Conservation (phyloP, 805 yeast species). For the Barnettozyma pratensis region DNA sequence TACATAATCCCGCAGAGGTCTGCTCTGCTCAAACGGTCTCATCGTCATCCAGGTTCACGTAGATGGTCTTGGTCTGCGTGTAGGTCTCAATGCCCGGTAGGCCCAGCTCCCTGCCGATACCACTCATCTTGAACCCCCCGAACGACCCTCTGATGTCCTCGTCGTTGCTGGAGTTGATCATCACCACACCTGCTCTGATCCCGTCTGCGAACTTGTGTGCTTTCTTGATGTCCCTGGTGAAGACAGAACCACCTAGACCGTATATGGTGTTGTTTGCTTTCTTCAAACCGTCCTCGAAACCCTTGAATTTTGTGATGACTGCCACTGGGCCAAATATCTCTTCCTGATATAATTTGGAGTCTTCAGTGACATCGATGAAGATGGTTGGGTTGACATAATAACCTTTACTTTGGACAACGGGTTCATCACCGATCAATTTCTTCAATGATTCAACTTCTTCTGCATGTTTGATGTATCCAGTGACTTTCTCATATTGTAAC, state of each 20-base stretch:
- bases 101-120: slow-evolving; percentile 79
- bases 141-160: slow-evolving; percentile 65
- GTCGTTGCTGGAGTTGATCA: slow-evolving; percentile 66
- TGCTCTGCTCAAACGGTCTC: slow-evolving; percentile 2
- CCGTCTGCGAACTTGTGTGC: slow-evolving; percentile 62
- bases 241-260: slow-evolving; percentile 81
- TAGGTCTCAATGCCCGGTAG: slow-evolving; percentile 65
- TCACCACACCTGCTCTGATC: slow-evolving; percentile 62
- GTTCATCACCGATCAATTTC: slow-evolving; percentile 36
- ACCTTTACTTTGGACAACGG: slow-evolving; percentile 36
- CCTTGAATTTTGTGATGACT: slow-evolving; percentile 55
- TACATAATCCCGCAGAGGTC: too few relatives aligned
- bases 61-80: slow-evolving; percentile 73
- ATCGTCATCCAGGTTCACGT: slow-evolving; percentile 53
- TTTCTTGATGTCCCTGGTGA: slow-evolving; percentile 58
- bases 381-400: slow-evolving; percentile 72
- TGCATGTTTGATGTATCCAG: slow-evolving; percentile 39
- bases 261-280: slow-evolving; percentile 70
- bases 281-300: slow-evolving; percentile 62
- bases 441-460: slow-evolving; percentile 44
- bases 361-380: slow-evolving; percentile 62
- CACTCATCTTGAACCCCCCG: slow-evolving; percentile 77
- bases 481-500: slow-evolving; percentile 49
- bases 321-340: slow-evolving; percentile 91
- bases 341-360: slow-evolving; percentile 64